Base-by-base conservation (phyloP, 2,329 filamentous ascomycete genomes). In the Magnaporthiopsis poae region DNA sequence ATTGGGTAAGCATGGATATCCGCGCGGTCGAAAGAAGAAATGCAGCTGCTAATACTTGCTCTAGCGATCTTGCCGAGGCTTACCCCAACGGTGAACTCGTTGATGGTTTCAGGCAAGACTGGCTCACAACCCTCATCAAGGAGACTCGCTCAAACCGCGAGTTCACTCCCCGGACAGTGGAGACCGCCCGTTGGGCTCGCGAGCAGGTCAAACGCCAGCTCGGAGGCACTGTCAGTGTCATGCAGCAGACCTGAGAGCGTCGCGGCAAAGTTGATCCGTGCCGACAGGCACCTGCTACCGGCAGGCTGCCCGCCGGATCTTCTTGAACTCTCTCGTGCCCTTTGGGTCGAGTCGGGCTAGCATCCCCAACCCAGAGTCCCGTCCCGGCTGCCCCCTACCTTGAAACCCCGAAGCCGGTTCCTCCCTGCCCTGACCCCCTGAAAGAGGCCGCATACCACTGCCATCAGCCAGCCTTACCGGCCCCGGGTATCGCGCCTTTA, bases 181-280 rank as follows among this genome's bases (percentile, higher is more conserved):
- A 97, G 71, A 98, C 95, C 62, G 95, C 95, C 75, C 90, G 94
- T 73, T 99, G 95, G 95, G 93, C 95, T 69, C 90, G 94, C 68
- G 95, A 98, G 80, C 92, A 97, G 77, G 93, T 98, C 77, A 98
- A 97, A 85, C 90, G 92, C 73, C 95, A 99, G 79, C 79, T 88
- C 65, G 84, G 84, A 67, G 85, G 85, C 70, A 74, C 77, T 64
- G 76, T 74, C 72, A 80, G 76, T 66, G 80, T 84, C 72, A 86
- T 86, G 82, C 76, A 80, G 66, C 79, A 83, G 71, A 79, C 79
- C 69, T 84, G 78, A 80, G 70, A 62, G 36, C 9, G 31, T 62
- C 29, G 33, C 15, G 39, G 15, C 13, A 46, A 46, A 46, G 39
- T 46, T 36, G 61, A 33, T 62, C 33, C 61, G 21, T 25, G 36